Conservation (phyloP, 306 rosid species). For the Vicia faba region DNA sequence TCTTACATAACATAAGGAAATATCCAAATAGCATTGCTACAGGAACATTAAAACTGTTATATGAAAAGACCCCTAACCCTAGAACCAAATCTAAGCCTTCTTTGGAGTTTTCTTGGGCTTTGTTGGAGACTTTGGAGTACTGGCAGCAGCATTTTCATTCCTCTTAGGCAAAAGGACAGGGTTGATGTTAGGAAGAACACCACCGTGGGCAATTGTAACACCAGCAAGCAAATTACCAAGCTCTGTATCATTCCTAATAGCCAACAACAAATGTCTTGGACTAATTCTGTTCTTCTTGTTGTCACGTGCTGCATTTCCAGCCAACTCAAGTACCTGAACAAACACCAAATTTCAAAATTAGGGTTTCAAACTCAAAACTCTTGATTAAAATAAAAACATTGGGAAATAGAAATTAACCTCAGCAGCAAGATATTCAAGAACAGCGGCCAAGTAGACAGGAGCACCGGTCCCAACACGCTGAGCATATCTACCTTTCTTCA, state of each 20-base stretch:
- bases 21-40: background rate
- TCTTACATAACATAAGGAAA: background rate
- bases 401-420: conserved; percentile 44
- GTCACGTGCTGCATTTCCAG: conserved; percentile 90
- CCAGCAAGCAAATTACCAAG: no score
- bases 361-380: background rate
- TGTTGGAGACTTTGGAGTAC: no score
- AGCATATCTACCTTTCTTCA: conserved; percentile 65
- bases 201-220: no score
- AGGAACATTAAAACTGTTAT: background rate
- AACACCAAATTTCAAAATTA: background rate
- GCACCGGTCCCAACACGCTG: conserved; percentile 59
- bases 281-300: background rate
- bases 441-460: conserved; percentile 63
- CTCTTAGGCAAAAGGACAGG: no score
- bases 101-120: no score
- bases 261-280: no score
- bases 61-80: no score
- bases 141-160: no score
- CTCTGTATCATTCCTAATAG: no score
- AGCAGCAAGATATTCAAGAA: conserved; percentile 63
- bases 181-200: no score
- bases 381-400: no score
- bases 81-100: no score
- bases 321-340: conserved; percentile 71